phyloP scores from a whole-genome alignment of 495 filamentous ascomycete species.

The Neurospora sp. region DNA sequence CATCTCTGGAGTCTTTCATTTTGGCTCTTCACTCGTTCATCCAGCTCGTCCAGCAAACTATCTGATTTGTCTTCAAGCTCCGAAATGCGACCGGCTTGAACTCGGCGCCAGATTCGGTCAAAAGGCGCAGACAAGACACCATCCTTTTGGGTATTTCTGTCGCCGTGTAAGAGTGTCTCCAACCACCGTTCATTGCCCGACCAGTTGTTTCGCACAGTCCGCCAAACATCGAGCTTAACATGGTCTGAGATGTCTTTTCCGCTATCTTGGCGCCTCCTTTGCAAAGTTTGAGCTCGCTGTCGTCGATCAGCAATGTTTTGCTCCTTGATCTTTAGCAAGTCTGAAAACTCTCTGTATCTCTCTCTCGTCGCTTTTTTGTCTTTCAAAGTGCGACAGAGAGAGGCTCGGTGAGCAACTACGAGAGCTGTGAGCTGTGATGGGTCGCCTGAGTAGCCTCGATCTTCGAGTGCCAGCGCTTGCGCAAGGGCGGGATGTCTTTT shows the following conservation, averaged over 20 bases:
- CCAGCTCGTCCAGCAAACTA: slow-evolving; percentile 51
- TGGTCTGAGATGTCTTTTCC: slow-evolving; percentile 23
- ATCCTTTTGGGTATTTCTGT: slow-evolving; percentile 47
- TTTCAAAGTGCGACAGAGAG: slow-evolving; percentile 41
- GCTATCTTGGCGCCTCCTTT: slow-evolving; percentile 1
- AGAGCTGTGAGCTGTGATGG: slow-evolving; percentile 53
- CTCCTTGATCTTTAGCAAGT: slow-evolving; percentile 44
- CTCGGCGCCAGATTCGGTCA: slow-evolving; percentile 53
- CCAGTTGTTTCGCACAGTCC: slow-evolving; percentile 60
- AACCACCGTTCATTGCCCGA: slow-evolving; percentile 60
- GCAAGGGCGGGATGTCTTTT: slow-evolving; percentile 35
- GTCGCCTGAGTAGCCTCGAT: slow-evolving; percentile 47
- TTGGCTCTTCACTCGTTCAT: slow-evolving; percentile 50
- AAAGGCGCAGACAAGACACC: slow-evolving; percentile 55
- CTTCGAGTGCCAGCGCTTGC: slow-evolving; percentile 51
- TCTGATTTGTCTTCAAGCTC: slow-evolving; percentile 36
- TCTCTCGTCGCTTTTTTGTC: slow-evolving; percentile 45
- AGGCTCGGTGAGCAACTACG: slow-evolving; percentile 60
- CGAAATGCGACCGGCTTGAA: slow-evolving; percentile 42
- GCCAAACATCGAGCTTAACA: slow-evolving; percentile 32
- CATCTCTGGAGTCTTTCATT: slow-evolving; percentile 56
- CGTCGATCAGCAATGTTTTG: slow-evolving; percentile 30
- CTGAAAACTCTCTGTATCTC: slow-evolving; percentile 46
- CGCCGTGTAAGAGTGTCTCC: slow-evolving; percentile 55
- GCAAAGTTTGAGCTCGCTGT: slow-evolving; percentile 26